Evolutionary conservation across 768 basidiomycete genomes (phyloP).

Genomic region (Lactarius indigo): DNA sequence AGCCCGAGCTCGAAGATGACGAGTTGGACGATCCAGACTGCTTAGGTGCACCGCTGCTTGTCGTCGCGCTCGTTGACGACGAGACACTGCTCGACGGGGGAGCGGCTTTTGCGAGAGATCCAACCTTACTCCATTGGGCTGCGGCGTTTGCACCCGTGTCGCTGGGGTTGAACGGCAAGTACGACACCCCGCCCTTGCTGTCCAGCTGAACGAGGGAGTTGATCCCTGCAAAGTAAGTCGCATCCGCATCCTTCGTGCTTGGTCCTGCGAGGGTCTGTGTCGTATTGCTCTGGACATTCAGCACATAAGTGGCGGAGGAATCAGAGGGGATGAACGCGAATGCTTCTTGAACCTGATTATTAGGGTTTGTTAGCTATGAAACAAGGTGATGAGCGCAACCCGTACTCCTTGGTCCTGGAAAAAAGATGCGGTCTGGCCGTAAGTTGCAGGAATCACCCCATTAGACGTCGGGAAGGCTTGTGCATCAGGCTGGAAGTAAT

Average conservation of each 20-base stretch:
- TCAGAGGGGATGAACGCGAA: slow-evolving; percentile 79
- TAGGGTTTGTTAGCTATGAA: neutral
- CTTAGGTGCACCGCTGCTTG: neutral
- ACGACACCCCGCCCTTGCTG: slow-evolving; percentile 55
- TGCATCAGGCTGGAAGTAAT: slow-evolving; percentile 71
- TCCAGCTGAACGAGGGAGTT: slow-evolving; percentile 65
- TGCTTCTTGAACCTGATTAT: slow-evolving; percentile 57
- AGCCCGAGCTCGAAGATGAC: neutral
- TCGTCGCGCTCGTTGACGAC: neutral
- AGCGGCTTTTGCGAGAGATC: slow-evolving; percentile 43
- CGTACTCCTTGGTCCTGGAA: slow-evolving; percentile 54
- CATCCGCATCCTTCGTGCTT: slow-evolving; percentile 50
- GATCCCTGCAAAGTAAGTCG: slow-evolving; percentile 62
- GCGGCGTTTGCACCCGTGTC: slow-evolving; percentile 41
- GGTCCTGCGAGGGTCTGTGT: slow-evolving; percentile 62
- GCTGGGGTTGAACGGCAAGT: slow-evolving; percentile 53
- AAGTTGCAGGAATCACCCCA: slow-evolving; percentile 59
- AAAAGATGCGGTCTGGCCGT: slow-evolving; percentile 69
- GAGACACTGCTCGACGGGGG: slow-evolving; percentile 28
- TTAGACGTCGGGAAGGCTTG: slow-evolving; percentile 54
- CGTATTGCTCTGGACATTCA: slow-evolving; percentile 70
- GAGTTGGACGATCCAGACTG: slow-evolving; percentile 27
- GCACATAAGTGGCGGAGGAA: slow-evolving; percentile 64
- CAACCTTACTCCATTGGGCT: slow-evolving; percentile 49
- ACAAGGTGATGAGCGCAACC: slow-evolving; percentile 4